Evolutionary conservation across 1,139 yeast species (phyloP).

Genomic region (Candida dubliniensis): DNA sequence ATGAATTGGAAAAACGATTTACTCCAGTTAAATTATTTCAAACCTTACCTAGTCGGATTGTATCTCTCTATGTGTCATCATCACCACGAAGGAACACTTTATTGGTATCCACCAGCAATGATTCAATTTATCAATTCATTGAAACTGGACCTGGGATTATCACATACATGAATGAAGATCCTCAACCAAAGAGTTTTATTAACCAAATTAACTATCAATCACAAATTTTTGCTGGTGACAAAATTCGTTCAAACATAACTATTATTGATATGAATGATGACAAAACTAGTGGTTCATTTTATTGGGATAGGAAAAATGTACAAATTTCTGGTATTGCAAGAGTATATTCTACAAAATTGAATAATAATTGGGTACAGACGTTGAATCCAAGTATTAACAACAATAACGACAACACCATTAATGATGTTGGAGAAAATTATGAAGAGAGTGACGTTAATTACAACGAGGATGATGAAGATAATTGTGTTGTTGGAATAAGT

Average conservation of each 20-base stretch:
- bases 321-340: constrained; percentile 46
- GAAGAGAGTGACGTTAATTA: background rate
- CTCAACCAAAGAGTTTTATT: constrained; percentile 37
- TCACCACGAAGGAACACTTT: constrained; percentile 18
- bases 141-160: constrained; percentile 7
- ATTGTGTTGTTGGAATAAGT: constrained; percentile 41
- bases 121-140: constrained; percentile 36
- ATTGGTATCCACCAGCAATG: constrained; percentile 39
- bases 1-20: constrained; percentile 37
- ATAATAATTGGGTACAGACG: constrained; percentile 33
- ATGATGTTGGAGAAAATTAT: too few species aligned
- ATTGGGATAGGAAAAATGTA: constrained; percentile 6
- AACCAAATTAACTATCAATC: constrained; percentile 33
- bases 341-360: constrained; percentile 30
- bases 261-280: constrained; percentile 9
- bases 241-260: constrained; percentile 40
- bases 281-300: background rate
- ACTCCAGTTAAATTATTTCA: constrained; percentile 26
- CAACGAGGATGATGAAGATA: constrained; percentile 2
- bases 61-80: constrained; percentile 28
- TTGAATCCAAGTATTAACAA: background rate
- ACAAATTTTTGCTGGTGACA: constrained; percentile 41
- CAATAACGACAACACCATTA: background rate
- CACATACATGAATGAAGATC: constrained; percentile 26
- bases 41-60: constrained; percentile 39